Percentiles rank a stretch among this genome's conserved stretches.
These are phyloP conservation scores for Chenopodium album DNA, from an alignment of 148 eudicot species.

Conservation along the genomic window DNA sequence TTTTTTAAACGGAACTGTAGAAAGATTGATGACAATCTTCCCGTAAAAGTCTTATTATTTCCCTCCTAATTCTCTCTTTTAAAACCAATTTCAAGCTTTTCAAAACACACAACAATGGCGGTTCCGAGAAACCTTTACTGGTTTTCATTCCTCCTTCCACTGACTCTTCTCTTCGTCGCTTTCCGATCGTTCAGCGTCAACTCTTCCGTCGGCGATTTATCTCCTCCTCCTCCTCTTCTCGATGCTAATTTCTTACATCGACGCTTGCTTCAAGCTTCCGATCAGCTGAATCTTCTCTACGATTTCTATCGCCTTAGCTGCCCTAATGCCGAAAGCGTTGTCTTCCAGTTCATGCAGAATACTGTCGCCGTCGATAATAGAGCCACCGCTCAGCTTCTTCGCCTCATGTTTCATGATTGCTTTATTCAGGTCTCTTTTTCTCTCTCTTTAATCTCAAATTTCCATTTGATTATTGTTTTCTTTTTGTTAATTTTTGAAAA, in stretches of 20 bases:
- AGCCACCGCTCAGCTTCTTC: constrained; percentile 30
- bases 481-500: neutral
- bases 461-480: neutral
- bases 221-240: neutral
- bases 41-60: no score
- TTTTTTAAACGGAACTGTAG: no score
- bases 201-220: neutral
- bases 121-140: neutral
- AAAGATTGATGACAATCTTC: no score
- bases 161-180: neutral
- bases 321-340: constrained; percentile 28
- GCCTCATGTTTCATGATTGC: constrained; percentile 42
- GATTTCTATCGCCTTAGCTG: constrained; percentile 31
- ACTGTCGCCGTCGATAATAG: constrained; percentile 10
- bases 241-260: neutral
- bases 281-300: constrained; percentile 9
- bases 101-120: constrained; percentile 25
- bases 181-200: neutral
- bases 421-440: constrained; percentile 28
- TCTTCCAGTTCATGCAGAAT: constrained; percentile 20
- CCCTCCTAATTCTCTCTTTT: no score
- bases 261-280: constrained; percentile 9
- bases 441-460: neutral
- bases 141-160: neutral
- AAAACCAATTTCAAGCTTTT: neutral